Evolutionary conservation across 129 eudicot species (phyloP), one percentile per base, ranked within the genome.

Genomic region (Saposhnikovia divaricata): DNA sequence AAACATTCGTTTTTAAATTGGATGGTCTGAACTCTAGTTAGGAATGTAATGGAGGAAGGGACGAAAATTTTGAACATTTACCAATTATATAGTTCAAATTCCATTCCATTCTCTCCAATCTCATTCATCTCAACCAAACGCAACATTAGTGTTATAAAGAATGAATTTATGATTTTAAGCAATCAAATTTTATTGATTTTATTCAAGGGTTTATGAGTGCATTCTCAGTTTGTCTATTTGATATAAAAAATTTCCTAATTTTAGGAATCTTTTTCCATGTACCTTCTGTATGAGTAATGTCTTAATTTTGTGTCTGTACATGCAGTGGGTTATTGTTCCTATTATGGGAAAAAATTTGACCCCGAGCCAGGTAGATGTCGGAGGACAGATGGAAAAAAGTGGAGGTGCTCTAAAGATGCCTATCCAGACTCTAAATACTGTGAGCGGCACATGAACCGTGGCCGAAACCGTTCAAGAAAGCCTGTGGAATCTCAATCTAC

Each of bases 391-490:
- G 98, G 98, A 9, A 93, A 93, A 78, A 93, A 93, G 70, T 93
- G 98, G 98, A 88, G 98, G 88, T 94, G 98, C 84, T 80, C 98
- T 5, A 94, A 90, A 84, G 98, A 94, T 63, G 98, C 97, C 2
- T 87, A 89, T 85, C 93, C 96, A 0, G 98, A 90, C 92, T 89
- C 96, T 77, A 94, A 94, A 80, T 94, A 94, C 83, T 94, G 98
- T 80, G 98, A 94, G 87, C 97, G 98, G 84, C 98, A 94, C 86
- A 91, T 94, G 96, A 93, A 94, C 86, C 93, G 98, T 74, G 98
- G 97, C 85, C 94, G 97, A 86, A 94, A 89, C 92, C 98, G 98
- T 94, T 94, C 98, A 93, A 93, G 98, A 93, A 93, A 93, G 98
- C 98, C 90, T 93, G 98, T 93, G 98, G 98, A 93, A 93, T 88